Evolutionary conservation across 2,329 filamentous ascomycete species (phyloP), one percentile per base, ranked within the genome.

Genomic region (Nemania diffusa): DNA sequence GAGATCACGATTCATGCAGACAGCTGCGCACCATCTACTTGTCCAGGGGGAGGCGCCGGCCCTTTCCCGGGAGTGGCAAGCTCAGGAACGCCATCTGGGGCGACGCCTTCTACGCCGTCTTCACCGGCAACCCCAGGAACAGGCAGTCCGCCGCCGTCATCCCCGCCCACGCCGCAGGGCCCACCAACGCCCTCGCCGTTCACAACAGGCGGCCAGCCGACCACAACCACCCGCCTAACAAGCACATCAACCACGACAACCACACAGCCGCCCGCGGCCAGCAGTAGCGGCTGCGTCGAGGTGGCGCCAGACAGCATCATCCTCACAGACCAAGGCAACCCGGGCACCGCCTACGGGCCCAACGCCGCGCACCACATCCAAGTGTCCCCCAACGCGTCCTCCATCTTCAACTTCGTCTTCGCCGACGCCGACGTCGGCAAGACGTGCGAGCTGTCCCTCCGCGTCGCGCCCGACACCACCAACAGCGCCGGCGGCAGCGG

Each of bases 331-430:
- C 84, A 83, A 2, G 78, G 81, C 17, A 78, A 84, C 17, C 87
- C 89, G 0, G 77, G 84, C 75, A 82, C 78, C 3, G 80, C 85
- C 0, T 78, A 79, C 50, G 74, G 73, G 3, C 58, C 71, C 11
- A 75, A 76, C 57, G 27, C 52, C 5, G 52, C 13, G 9, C 63
- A 68, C 60, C 84, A 86, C 69, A 89, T 88, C 60, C 83, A 84
- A 11, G 81, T 90, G 42, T 85, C 84, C 13, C 78, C 81, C 20
- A 82, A 80, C 62, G 77, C 86, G 56, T 86, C 85, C 9, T 85
- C 85, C 13, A 85, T 91, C 74, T 92, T 90, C 84, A 91, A 91
- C 81, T 92, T 92, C 79, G 88, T 91, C 74, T 86, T 92, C 50
- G 86, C 86, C 0, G 69, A 78, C 3, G 78, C 79, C 5, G 83